Conservation (phyloP, 192 early-diverging fungal species). For the Pilaira anomala region DNA sequence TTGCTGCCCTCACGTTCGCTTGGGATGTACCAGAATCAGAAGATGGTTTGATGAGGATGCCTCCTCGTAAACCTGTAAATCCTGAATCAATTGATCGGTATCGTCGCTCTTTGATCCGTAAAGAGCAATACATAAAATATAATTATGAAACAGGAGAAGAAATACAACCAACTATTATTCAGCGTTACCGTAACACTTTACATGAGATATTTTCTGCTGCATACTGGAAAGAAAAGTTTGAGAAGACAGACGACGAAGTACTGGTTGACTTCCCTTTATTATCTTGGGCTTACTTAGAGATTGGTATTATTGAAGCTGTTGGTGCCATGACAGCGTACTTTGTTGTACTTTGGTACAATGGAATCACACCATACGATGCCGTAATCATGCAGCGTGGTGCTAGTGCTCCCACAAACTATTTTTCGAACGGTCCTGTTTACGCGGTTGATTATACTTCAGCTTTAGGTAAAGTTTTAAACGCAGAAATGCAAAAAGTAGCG, state of each 20-base stretch:
- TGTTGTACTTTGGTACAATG: constrained; percentile 65
- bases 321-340: constrained; percentile 76
- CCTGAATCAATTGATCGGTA: constrained; percentile 67
- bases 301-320: constrained; percentile 75
- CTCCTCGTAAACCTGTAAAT: constrained; percentile 88
- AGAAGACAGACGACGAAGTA: constrained; percentile 75
- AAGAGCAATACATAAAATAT: constrained; percentile 39
- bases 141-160: constrained; percentile 54
- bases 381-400: constrained; percentile 53
- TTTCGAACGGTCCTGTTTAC: constrained; percentile 44
- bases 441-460: constrained; percentile 38
- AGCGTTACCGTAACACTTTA: constrained; percentile 28
- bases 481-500: constrained; percentile 58
- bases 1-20: constrained; percentile 82
- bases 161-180: constrained; percentile 24
- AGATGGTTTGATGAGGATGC: constrained; percentile 80
- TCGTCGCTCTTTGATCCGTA: constrained; percentile 52
- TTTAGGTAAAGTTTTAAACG: constrained; percentile 41
- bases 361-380: constrained; percentile 62
- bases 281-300: constrained; percentile 84
- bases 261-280: constrained; percentile 82
- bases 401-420: constrained; percentile 40
- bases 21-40: constrained; percentile 85
- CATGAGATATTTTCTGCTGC: constrained; percentile 46
- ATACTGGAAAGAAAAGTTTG: constrained; percentile 66